Evolutionary conservation across 345 rosid species (phyloP).

Genomic region (Eucalyptus caleyi): DNA sequence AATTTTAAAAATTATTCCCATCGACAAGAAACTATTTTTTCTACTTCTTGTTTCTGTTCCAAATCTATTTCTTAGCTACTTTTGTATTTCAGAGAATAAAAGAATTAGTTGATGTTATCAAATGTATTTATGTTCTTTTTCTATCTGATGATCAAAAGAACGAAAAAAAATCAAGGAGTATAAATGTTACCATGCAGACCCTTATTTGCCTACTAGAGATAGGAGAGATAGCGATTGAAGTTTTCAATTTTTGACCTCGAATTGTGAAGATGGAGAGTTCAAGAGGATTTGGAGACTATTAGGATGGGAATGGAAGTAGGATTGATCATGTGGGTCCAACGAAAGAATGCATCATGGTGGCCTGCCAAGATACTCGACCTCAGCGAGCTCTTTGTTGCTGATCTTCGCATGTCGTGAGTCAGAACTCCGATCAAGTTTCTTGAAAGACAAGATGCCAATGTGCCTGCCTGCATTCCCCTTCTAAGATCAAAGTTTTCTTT

Average conservation of each 20-base stretch:
- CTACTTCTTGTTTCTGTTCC: accelerated
- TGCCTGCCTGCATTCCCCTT: not conserved
- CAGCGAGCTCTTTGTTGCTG: not conserved
- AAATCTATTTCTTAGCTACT: accelerated
- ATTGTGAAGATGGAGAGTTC: not conserved
- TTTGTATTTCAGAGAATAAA: too few relatives aligned
- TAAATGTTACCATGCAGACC: too few relatives aligned
- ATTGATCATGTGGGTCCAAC: not conserved
- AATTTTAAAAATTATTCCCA: too few relatives aligned
- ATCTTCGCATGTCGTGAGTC: not conserved
- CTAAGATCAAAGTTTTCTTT: not conserved
- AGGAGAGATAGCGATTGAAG: not conserved
- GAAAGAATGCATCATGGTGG: not conserved
- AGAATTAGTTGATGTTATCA: too few relatives aligned
- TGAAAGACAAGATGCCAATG: too few relatives aligned
- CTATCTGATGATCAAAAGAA: too few relatives aligned
- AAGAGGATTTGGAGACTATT: not conserved
- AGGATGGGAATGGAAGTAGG: not conserved
- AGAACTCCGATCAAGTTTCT: not conserved
- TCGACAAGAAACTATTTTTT: too few relatives aligned
- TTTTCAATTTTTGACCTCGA: not conserved
- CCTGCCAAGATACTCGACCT: not conserved
- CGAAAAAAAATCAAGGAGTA: too few relatives aligned
- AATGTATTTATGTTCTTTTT: too few relatives aligned
- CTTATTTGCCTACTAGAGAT: too few relatives aligned